Evolutionary conservation across 177 flowering plant genomes (phyloP).

Genomic region (Telopea speciosissima): DNA sequence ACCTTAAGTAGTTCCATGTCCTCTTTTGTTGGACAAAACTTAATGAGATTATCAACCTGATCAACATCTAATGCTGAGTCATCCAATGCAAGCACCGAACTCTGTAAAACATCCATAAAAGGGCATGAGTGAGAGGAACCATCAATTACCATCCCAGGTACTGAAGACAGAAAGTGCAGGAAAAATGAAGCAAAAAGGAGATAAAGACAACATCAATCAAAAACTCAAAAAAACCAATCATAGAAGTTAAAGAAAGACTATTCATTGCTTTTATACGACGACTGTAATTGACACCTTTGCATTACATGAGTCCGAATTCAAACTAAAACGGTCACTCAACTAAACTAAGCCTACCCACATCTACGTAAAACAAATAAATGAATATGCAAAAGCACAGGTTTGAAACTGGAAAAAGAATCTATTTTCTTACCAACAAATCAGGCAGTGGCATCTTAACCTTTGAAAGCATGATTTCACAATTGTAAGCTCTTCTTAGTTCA

Average conservation of each 20-base stretch:
- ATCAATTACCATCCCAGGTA: not conserved
- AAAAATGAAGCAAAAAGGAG: not conserved
- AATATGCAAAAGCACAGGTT: not conserved
- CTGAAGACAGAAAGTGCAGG: not conserved
- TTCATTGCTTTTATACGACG: not conserved
- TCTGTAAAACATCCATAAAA: slow-evolving; percentile 37
- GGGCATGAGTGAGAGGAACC: slow-evolving; percentile 3
- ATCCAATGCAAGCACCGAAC: slow-evolving; percentile 83
- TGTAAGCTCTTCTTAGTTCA: slow-evolving; percentile 81
- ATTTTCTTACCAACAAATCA: slow-evolving; percentile 70
- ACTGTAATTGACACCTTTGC: not conserved
- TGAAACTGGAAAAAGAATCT: not conserved
- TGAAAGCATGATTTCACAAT: slow-evolving; percentile 98
- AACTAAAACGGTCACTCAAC: too few species aligned
- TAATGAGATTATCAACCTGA: slow-evolving; percentile 93
- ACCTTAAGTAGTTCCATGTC: slow-evolving; percentile 93
- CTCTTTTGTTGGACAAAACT: slow-evolving; percentile 29
- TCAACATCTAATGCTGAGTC: slow-evolving; percentile 82
- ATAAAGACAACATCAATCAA: not conserved
- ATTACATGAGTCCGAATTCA: not conserved
- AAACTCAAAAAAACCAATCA: slow-evolving; percentile 1
- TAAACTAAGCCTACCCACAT: too few species aligned
- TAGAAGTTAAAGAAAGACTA: slow-evolving; percentile 5
- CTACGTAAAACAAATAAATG: too few species aligned
- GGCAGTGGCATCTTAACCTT: slow-evolving; percentile 91